Evolutionary conservation across 306 rosid species (phyloP).

Genomic region (Gastrolobium bilobum): DNA sequence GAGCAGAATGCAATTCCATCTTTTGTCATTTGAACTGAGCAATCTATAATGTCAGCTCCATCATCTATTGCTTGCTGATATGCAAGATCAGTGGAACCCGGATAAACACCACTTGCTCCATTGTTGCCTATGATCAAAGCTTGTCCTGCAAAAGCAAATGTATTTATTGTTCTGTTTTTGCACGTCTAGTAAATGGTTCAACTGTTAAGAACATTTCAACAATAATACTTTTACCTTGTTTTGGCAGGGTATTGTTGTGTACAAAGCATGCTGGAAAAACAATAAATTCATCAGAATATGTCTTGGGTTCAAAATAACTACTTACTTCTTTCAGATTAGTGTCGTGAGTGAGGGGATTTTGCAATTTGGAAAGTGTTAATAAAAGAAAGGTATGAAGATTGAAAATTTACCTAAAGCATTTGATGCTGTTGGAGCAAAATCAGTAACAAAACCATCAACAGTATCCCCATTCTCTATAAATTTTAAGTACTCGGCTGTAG

Average conservation of each 20-base stretch:
- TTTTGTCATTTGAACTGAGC: slow-evolving; percentile 82
- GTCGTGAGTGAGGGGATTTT: neutral
- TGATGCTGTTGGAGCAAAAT: slow-evolving; percentile 71
- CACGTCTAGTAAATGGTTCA: neutral
- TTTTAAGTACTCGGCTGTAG: slow-evolving; percentile 67
- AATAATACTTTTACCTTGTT: slow-evolving; percentile 54
- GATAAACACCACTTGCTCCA: slow-evolving; percentile 83
- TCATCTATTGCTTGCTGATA: slow-evolving; percentile 71
- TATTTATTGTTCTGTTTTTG: neutral
- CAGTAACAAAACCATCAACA: slow-evolving; percentile 78
- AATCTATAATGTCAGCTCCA: slow-evolving; percentile 79
- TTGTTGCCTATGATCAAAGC: slow-evolving; percentile 67
- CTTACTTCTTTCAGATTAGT: neutral
- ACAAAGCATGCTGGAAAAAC: slow-evolving; percentile 72
- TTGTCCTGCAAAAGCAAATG: slow-evolving; percentile 49
- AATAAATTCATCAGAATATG: neutral
- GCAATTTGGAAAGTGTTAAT: neutral
- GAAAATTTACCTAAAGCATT: slow-evolving; percentile 70
- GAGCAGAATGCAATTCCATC: slow-evolving; percentile 82
- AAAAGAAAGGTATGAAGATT: neutral
- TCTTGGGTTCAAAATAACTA: neutral
- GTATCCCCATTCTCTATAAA: slow-evolving; percentile 64
- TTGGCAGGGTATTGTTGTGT: slow-evolving; percentile 46
- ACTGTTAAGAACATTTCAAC: neutral
- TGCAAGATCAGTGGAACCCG: slow-evolving; percentile 78